A percentile compares a stretch with the other conserved stretches of the same genome.
Evolutionary conservation across 805 yeast genomes (phyloP).

Genomic region (Starmerella stigmatis): DNA sequence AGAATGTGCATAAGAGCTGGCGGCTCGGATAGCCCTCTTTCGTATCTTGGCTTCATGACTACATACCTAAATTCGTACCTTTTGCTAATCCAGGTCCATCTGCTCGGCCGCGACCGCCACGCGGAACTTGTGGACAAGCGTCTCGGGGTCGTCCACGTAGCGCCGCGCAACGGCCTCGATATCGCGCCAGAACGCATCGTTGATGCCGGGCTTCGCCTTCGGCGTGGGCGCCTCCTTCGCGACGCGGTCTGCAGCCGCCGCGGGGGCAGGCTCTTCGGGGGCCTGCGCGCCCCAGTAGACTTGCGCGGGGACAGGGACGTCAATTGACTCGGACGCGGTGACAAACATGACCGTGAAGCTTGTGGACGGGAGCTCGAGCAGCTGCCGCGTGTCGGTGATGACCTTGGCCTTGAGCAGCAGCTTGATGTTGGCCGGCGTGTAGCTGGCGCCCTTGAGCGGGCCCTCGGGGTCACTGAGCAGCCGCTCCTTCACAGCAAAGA

Average conservation of each 20-base stretch:
- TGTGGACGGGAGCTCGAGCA: slow-evolving; percentile 18
- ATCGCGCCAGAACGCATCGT: slow-evolving; percentile 21
- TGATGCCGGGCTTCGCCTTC: slow-evolving; percentile 16
- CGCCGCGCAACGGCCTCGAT: slow-evolving; percentile 16
- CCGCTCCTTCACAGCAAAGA: slow-evolving; percentile 28
- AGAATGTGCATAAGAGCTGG: too few species aligned
- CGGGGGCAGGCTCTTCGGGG: neutral
- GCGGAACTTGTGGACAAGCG: slow-evolving; percentile 10
- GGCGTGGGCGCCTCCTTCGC: neutral
- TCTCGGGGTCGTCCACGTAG: slow-evolving; percentile 17
- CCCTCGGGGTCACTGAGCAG: slow-evolving; percentile 26
- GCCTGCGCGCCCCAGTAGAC: slow-evolving; percentile 22
- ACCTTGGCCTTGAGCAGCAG: slow-evolving; percentile 23
- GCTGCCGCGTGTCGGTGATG: slow-evolving; percentile 20
- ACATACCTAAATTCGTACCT: neutral
- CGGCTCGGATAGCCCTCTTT: too few species aligned
- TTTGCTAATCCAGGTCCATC: neutral
- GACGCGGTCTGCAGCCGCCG: neutral
- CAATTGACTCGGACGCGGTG: slow-evolving; percentile 5
- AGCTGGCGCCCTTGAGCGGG: slow-evolving; percentile 18
- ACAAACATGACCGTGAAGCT: slow-evolving; percentile 24
- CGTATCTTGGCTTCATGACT: neutral
- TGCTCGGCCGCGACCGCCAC: neutral
- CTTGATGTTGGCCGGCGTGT: slow-evolving; percentile 14
- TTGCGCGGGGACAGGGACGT: slow-evolving; percentile 18